Percentiles rank a stretch among this genome's conserved stretches.
These are phyloP conservation scores for Ogataea haglerorum DNA, from an alignment of 805 yeast species.

Conservation along the genomic window DNA sequence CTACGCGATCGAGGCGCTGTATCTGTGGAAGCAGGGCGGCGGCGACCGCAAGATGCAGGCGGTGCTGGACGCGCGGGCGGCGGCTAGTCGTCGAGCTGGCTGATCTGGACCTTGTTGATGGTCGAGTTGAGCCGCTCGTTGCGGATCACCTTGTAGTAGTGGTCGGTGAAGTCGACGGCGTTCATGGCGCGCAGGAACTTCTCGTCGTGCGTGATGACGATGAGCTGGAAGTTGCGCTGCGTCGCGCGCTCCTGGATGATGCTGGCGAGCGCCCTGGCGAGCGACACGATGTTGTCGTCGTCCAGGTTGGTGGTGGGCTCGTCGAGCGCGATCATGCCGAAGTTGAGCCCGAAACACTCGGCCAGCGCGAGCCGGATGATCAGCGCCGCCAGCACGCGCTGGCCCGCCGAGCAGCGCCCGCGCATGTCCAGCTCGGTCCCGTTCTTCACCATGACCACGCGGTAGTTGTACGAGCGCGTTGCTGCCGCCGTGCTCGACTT, in stretches of 20 bases:
- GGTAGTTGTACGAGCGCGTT: conserved; percentile 78
- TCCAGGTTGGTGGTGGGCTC: conserved; percentile 98
- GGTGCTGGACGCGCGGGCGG: conserved; percentile 4
- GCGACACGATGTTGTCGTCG: conserved; percentile 79
- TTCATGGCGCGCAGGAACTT: conserved; percentile 80
- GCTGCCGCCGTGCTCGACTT: conserved; percentile 17
- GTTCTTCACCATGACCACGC: conserved; percentile 93
- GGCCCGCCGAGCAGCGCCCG: conserved; percentile 98
- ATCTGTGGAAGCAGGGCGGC: conserved; percentile 74
- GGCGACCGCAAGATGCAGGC: conserved; percentile 33
- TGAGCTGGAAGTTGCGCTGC: conserved; percentile 88
- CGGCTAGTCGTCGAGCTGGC: conserved; percentile 19
- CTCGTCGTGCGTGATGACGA: conserved; percentile 96
- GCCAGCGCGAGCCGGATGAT: conserved; percentile 88
- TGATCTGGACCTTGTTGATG: conserved; percentile 41
- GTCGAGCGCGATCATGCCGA: conserved; percentile 94
- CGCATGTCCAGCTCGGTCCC: conserved; percentile 95
- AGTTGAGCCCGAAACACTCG: conserved; percentile 90
- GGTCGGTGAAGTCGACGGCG: conserved; percentile 82
- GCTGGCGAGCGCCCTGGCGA: conserved; percentile 73
- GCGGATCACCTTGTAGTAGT: conserved; percentile 76
- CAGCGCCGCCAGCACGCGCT: conserved; percentile 88
- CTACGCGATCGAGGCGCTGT: conserved; percentile 85
- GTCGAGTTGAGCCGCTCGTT: conserved; percentile 79
- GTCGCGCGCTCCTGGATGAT: conserved; percentile 71